These are phyloP conservation scores for Russula ochroleuca DNA, from an alignment of 768 basidiomycete genomes.

Conservation along the genomic window DNA sequence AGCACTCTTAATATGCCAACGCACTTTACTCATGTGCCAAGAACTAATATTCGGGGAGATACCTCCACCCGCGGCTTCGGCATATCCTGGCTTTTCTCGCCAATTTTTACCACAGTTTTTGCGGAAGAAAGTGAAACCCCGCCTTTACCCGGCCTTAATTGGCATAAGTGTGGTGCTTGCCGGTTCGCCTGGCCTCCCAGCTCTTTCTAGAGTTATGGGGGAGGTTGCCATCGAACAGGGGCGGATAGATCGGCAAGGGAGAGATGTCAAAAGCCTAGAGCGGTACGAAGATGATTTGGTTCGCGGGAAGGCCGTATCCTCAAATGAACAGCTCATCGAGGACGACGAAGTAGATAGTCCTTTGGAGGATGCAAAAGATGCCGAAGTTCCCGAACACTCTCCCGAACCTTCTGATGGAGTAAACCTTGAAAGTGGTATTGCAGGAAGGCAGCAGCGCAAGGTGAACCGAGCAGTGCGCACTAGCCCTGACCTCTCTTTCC, in stretches of 20 bases:
- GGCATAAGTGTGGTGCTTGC: slow-evolving; percentile 83
- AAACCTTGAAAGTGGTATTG: slow-evolving; percentile 1
- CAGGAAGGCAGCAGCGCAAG: slow-evolving; percentile 39
- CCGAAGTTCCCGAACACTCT: slow-evolving; percentile 4
- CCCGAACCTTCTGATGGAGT: slow-evolving; percentile 28
- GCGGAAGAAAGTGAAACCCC: slow-evolving; percentile 64
- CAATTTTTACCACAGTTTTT: slow-evolving; percentile 47
- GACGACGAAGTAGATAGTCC: slow-evolving; percentile 45
- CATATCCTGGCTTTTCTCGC: slow-evolving; percentile 59
- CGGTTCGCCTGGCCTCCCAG: slow-evolving; percentile 71
- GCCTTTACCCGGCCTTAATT: slow-evolving; percentile 69
- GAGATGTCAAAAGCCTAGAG: slow-evolving; percentile 48
- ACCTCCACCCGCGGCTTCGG: slow-evolving; percentile 57
- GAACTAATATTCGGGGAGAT: slow-evolving; percentile 94
- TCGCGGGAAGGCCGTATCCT: slow-evolving; percentile 26
- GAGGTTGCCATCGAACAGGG: slow-evolving; percentile 89
- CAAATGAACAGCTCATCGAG: slow-evolving; percentile 32
- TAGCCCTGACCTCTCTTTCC: slow-evolving; percentile 65
- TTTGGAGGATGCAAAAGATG: slow-evolving; percentile 33
- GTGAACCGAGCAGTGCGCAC: slow-evolving; percentile 61
- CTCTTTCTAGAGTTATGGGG: slow-evolving; percentile 68
- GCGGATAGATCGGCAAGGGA: slow-evolving; percentile 59
- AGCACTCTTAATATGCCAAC: slow-evolving; percentile 88
- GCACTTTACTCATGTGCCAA: slow-evolving; percentile 86
- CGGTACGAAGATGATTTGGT: slow-evolving; percentile 42